A percentile compares a stretch with the other conserved stretches of the same genome.
Conservation (phyloP, 2,329 filamentous ascomycete species). For the Xylariaceae sp. region DNA sequence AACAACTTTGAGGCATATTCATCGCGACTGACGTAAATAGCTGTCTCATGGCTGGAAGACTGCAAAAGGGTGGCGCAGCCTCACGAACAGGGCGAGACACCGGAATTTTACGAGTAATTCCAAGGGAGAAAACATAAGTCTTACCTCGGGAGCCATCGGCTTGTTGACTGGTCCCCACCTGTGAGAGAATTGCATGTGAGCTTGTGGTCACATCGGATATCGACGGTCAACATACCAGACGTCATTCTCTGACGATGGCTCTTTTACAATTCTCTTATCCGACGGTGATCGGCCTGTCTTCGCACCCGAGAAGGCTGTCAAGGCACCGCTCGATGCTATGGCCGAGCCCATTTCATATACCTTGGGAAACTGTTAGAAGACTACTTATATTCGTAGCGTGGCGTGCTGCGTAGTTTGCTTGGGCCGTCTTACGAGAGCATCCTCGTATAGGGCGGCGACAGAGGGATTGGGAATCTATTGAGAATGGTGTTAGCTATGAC, state of each 20-base stretch:
- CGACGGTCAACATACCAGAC: constrained; percentile 60
- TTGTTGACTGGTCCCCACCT: constrained; percentile 98
- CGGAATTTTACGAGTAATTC: not conserved
- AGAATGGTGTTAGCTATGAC: constrained; percentile 22
- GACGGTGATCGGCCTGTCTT: constrained; percentile 96
- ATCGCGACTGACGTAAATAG: constrained; percentile 12
- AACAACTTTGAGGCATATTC: not conserved
- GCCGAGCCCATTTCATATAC: constrained; percentile 93
- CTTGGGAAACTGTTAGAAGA: constrained; percentile 26
- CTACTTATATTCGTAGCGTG: not conserved
- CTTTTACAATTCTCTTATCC: constrained; percentile 96
- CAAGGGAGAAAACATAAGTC: constrained; percentile 34
- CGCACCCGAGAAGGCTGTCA: constrained; percentile 95
- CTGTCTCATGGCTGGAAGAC: constrained; percentile 11
- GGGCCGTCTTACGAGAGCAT: constrained; percentile 75
- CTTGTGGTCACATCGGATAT: constrained; percentile 3
- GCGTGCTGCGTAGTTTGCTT: not conserved
- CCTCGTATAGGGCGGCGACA: constrained; percentile 94
- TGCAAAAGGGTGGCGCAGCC: not conserved
- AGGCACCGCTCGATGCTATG: constrained; percentile 90
- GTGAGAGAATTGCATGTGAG: constrained; percentile 29
- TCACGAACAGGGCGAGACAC: not conserved
- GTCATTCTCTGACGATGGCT: constrained; percentile 80
- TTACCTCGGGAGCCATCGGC: constrained; percentile 94
- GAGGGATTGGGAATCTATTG: constrained; percentile 78